A percentile compares a stretch with the other conserved stretches of the same genome.
Evolutionary conservation across 1,284 basidiomycete species (phyloP).

Genomic region (Anthracocystis setariae): DNA sequence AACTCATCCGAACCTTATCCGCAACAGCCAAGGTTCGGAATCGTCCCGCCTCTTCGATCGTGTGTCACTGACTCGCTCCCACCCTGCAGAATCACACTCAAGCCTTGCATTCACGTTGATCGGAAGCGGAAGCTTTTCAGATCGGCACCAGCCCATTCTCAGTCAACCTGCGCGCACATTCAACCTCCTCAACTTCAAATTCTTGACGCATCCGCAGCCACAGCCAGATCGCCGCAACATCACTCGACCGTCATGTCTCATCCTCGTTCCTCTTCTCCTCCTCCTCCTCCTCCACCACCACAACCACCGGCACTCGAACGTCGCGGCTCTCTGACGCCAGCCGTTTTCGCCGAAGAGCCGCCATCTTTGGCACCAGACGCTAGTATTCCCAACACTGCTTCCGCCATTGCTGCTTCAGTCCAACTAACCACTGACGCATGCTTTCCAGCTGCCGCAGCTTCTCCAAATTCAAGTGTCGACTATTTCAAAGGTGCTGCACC

Average conservation of each 20-base stretch:
- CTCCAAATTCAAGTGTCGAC: conserved; percentile 23
- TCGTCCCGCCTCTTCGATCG: neutral
- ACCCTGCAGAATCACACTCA: conserved; percentile 1
- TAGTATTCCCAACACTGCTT: neutral
- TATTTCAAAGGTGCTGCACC: conserved; percentile 34
- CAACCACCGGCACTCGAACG: conserved; percentile 22
- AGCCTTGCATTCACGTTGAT: no score
- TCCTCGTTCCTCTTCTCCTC: conserved; percentile 5
- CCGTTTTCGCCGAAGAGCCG: conserved; percentile 52
- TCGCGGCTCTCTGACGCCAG: conserved; percentile 38
- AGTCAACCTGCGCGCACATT: neutral
- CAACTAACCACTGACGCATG: conserved; percentile 5
- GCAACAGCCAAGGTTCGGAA: neutral
- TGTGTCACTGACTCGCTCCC: neutral
- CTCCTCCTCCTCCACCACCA: conserved; percentile 3
- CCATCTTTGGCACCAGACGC: conserved; percentile 17
- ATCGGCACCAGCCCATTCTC: neutral
- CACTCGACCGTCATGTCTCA: neutral
- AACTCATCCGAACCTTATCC: neutral
- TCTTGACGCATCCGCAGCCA: no score
- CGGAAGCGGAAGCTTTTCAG: no score
- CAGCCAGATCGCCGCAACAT: no score
- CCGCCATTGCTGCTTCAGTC: conserved; percentile 8
- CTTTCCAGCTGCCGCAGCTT: conserved; percentile 11
- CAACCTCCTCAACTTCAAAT: neutral